These are phyloP conservation scores for Penicillium fuscoglaucum DNA, from an alignment of 2,329 filamentous ascomycete genomes.

Conservation along the genomic window DNA sequence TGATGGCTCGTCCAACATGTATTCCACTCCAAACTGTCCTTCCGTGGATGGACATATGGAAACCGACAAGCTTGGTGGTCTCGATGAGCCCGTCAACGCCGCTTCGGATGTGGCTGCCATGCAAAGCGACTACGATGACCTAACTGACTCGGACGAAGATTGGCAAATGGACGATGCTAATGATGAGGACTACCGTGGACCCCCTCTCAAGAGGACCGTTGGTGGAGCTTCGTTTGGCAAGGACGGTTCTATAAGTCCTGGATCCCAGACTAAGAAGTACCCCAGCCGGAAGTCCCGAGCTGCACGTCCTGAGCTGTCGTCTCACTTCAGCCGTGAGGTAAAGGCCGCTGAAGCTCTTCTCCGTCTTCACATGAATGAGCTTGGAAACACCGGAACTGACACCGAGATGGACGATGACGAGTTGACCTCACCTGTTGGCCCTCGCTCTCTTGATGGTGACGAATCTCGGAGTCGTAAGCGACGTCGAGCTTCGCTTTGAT, in stretches of 20 bases:
- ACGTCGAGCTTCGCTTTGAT: conserved; percentile 21
- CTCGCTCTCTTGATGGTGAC: not conserved
- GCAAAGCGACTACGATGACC: conserved; percentile 6
- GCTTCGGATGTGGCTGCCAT: not conserved
- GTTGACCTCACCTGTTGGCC: not conserved
- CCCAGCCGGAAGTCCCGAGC: conserved; percentile 4
- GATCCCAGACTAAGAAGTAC: conserved; percentile 9
- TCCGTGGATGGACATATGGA: conserved; percentile 8
- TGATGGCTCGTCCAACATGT: conserved; percentile 16
- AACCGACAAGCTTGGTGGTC: not conserved
- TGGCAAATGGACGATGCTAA: conserved; percentile 16
- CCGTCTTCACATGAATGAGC: conserved; percentile 36
- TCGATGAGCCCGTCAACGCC: not conserved
- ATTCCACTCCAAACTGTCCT: conserved; percentile 16
- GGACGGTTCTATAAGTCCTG: not conserved
- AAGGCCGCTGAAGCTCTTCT: conserved; percentile 42
- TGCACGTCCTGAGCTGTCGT: not conserved
- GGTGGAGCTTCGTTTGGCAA: not conserved
- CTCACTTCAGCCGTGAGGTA: conserved; percentile 34
- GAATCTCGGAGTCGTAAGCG: conserved; percentile 9
- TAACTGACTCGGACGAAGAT: conserved; percentile 17
- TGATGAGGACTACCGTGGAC: conserved; percentile 23
- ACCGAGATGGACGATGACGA: conserved; percentile 15
- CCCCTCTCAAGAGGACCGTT: not conserved
- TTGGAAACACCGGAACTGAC: conserved; percentile 9